Percentiles rank a stretch among this genome's conserved stretches.
Evolutionary conservation across 768 basidiomycete species (phyloP).

Genomic region (Boletales sp.): DNA sequence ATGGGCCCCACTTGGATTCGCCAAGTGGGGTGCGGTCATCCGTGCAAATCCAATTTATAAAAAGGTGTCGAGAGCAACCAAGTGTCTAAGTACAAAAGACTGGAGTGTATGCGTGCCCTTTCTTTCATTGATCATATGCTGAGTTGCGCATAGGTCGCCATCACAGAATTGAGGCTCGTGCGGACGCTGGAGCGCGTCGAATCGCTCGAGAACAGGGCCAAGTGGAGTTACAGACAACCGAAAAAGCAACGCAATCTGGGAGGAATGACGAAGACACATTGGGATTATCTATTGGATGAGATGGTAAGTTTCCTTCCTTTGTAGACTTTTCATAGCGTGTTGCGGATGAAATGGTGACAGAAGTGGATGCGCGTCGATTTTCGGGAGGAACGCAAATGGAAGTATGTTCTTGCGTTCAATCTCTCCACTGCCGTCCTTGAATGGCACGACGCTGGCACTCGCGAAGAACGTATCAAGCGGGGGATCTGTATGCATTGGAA

Average conservation of each 20-base stretch:
- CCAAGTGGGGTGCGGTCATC: conserved; percentile 71
- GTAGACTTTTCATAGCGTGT: background rate
- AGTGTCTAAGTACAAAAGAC: conserved; percentile 75
- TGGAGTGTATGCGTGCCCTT: conserved; percentile 63
- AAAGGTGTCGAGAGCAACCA: conserved; percentile 64
- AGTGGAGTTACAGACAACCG: conserved; percentile 93
- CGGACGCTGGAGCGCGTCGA: conserved; percentile 86
- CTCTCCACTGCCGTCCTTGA: conserved; percentile 79
- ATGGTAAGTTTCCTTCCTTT: conserved; percentile 57
- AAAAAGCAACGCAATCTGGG: conserved; percentile 87
- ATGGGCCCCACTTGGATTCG: conserved; percentile 60
- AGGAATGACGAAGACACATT: conserved; percentile 76
- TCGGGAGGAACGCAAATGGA: conserved; percentile 92
- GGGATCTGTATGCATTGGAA: conserved; percentile 72
- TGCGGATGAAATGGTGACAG: conserved; percentile 35
- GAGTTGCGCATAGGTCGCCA: conserved; percentile 55
- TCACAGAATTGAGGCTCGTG: conserved; percentile 71
- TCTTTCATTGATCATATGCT: background rate
- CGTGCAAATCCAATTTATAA: conserved; percentile 75
- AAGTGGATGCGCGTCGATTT: conserved; percentile 98
- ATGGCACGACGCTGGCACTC: conserved; percentile 76
- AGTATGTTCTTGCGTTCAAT: conserved; percentile 77
- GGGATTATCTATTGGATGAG: conserved; percentile 96
- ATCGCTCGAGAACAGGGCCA: conserved; percentile 66
- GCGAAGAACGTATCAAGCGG: conserved; percentile 56